Percentiles rank a stretch among this genome's conserved stretches.
These are phyloP conservation scores for Cylindrotheca closterium DNA, from an alignment of 108 stramenopile species.

Conservation along the genomic window DNA sequence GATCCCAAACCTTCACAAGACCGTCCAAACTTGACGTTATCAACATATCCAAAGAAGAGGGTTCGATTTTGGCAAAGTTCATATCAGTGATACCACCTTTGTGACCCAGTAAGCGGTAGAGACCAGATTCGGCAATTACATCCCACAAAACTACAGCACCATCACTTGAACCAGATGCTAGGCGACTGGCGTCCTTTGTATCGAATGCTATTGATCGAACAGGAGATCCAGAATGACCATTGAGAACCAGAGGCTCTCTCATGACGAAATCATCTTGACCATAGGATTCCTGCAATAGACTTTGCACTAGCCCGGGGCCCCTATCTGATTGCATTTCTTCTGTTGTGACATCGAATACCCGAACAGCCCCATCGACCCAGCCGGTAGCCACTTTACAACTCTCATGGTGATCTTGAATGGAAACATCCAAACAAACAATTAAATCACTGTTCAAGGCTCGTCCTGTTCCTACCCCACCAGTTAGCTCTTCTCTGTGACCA, in stretches of 20 bases:
- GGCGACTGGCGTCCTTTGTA: conserved; percentile 29
- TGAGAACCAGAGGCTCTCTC: conserved; percentile 73
- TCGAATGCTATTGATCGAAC: conserved; percentile 68
- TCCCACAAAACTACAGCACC: conserved; percentile 96
- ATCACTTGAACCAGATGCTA: conserved; percentile 86
- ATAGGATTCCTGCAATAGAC: conserved; percentile 38
- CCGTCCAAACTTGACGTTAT: conserved; percentile 91
- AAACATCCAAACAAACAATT: conserved; percentile 68
- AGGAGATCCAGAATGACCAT: conserved; percentile 78
- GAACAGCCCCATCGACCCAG: conserved; percentile 83
- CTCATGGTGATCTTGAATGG: not conserved
- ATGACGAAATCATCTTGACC: conserved; percentile 50
- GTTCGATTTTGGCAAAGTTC: conserved; percentile 53
- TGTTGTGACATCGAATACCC: conserved; percentile 49
- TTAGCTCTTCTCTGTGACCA: conserved; percentile 58
- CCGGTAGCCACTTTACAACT: conserved; percentile 73
- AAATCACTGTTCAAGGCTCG: conserved; percentile 68
- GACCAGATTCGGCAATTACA: conserved; percentile 88
- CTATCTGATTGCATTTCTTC: conserved; percentile 30
- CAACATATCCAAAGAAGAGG: conserved; percentile 52
- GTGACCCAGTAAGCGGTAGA: conserved; percentile 92
- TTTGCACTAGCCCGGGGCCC: conserved; percentile 48
- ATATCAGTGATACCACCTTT: conserved; percentile 89
- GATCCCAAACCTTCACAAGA: conserved; percentile 98
- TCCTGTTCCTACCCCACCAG: conserved; percentile 75